A percentile compares a stretch with the other conserved stretches of the same genome.
These are phyloP conservation scores for Euphorbia tirucalli DNA, from an alignment of 345 rosid species.

Conservation along the genomic window DNA sequence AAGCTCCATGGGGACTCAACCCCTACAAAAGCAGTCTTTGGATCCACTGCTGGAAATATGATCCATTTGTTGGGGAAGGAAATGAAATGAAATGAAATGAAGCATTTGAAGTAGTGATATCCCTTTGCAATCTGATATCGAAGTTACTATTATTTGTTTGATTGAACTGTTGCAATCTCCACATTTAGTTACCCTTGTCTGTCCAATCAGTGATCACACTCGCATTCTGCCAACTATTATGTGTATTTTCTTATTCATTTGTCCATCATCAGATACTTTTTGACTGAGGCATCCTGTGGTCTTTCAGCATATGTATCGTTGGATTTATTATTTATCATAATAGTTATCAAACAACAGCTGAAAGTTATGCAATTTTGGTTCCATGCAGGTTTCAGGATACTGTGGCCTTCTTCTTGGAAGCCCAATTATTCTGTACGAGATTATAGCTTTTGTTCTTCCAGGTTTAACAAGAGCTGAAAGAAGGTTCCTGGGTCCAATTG, in stretches of 20 bases:
- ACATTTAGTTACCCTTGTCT: neutral
- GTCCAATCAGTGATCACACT: neutral
- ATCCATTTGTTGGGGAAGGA: neutral
- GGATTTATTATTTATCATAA: neutral
- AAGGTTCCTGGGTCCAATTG: constrained; percentile 89
- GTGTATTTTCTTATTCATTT: neutral
- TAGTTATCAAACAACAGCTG: neutral
- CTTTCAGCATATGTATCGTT: neutral
- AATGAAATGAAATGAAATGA: too few relatives aligned
- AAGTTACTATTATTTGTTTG: neutral
- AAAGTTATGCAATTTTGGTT: constrained; percentile 1
- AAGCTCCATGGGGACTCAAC: neutral
- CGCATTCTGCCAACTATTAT: neutral
- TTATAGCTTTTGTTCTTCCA: constrained; percentile 94
- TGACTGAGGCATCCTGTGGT: neutral
- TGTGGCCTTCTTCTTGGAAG: constrained; percentile 95
- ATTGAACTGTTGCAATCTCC: neutral
- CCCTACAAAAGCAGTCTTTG: neutral
- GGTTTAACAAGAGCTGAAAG: constrained; percentile 91
- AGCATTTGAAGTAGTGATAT: neutral
- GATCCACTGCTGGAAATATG: neutral
- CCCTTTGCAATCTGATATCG: too few relatives aligned
- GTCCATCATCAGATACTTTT: neutral
- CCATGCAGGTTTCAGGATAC: constrained; percentile 86
- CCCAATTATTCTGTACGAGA: constrained; percentile 85